phyloP scores from a whole-genome alignment of 2,329 filamentous ascomycete species.

The Fusarium stilboides region DNA sequence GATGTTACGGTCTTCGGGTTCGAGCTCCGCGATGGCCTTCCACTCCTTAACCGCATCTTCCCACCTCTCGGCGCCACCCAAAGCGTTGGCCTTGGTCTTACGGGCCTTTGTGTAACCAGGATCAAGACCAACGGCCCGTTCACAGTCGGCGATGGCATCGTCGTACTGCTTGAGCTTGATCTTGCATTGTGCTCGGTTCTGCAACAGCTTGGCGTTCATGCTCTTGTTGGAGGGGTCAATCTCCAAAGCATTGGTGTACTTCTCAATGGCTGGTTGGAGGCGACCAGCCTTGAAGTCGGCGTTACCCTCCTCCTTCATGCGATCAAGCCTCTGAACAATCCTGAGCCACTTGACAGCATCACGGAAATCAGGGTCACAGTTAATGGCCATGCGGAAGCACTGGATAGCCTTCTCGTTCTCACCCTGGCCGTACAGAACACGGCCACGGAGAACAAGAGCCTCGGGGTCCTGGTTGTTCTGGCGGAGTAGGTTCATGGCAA shows the following conservation, averaged over 20 bases:
- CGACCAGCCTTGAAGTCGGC: conserved; percentile 87
- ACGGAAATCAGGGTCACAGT: conserved; percentile 91
- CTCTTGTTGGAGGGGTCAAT: conserved; percentile 91
- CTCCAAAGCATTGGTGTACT: conserved; percentile 86
- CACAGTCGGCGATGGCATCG: conserved; percentile 87
- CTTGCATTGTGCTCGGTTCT: conserved; percentile 91
- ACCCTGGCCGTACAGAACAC: conserved; percentile 89
- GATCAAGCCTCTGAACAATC: conserved; percentile 91
- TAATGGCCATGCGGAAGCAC: conserved; percentile 90
- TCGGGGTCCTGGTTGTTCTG: conserved; percentile 94
- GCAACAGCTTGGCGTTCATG: conserved; percentile 94
- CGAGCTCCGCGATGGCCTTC: conserved; percentile 87
- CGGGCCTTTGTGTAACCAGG: conserved; percentile 89
- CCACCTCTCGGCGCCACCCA: conserved; percentile 90
- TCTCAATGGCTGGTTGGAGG: conserved; percentile 84
- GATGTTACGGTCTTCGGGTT: conserved; percentile 85
- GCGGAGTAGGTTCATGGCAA: conserved; percentile 89
- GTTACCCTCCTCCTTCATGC: conserved; percentile 96
- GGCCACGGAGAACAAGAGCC: conserved; percentile 89
- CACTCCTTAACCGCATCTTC: conserved; percentile 91
- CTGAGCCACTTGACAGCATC: conserved; percentile 90
- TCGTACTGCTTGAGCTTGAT: conserved; percentile 88
- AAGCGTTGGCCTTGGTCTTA: conserved; percentile 92
- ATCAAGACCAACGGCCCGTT: conserved; percentile 86
- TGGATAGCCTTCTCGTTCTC: conserved; percentile 96